A percentile compares a stretch with the other conserved stretches of the same genome.
Evolutionary conservation across 257 asterid species (phyloP).

Genomic region (Leonotis leonurus): DNA sequence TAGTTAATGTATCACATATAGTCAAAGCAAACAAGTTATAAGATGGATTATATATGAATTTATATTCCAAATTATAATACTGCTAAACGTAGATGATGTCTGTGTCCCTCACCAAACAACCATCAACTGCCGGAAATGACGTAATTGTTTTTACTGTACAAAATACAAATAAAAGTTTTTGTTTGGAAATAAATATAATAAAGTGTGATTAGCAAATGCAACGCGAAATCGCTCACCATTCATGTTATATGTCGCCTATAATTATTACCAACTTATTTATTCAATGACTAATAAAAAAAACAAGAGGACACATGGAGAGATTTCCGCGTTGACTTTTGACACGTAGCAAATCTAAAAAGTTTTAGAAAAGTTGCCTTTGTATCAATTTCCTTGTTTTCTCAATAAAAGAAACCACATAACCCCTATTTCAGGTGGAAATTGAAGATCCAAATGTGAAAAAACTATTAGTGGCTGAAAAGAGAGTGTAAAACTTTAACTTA

Average conservation of each 20-base stretch:
- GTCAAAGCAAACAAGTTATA: too few relatives aligned
- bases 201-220: too few relatives aligned
- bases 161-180: too few relatives aligned
- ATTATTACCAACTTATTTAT: not conserved
- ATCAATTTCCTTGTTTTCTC: not conserved
- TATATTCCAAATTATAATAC: too few relatives aligned
- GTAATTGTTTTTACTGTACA: too few relatives aligned
- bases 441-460: constrained; percentile 23
- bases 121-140: too few relatives aligned
- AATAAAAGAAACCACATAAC: not conserved
- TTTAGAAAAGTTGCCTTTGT: not conserved
- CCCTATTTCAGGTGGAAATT: constrained; percentile 15
- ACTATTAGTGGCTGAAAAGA: not conserved
- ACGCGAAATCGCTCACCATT: too few relatives aligned
- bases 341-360: not conserved
- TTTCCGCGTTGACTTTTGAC: constrained; percentile 12
- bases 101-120: too few relatives aligned
- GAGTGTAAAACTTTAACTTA: not conserved
- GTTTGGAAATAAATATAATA: too few relatives aligned
- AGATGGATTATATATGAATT: too few relatives aligned
- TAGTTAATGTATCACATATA: not conserved
- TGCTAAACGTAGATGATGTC: too few relatives aligned
- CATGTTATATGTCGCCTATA: too few relatives aligned
- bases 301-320: constrained; percentile 8
- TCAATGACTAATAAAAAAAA: not conserved